Evolutionary conservation across 768 basidiomycete species (phyloP).

Genomic region (Rhizopogon vesiculosus): DNA sequence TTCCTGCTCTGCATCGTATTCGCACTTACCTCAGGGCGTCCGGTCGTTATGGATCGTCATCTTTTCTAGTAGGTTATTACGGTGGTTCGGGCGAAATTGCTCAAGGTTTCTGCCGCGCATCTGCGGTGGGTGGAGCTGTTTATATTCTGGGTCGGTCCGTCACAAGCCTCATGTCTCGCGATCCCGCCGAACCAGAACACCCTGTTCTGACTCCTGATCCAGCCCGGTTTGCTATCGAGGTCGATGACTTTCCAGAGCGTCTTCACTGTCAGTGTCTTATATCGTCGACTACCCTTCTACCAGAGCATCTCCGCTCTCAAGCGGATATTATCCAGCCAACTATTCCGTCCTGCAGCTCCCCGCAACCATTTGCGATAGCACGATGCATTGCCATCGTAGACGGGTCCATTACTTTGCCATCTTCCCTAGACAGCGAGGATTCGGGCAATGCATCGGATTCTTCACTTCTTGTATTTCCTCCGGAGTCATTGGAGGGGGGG

Average conservation of each 20-base stretch:
- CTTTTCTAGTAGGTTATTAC: constrained; percentile 93
- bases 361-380: constrained; percentile 27
- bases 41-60: constrained; percentile 82
- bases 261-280: constrained; percentile 54
- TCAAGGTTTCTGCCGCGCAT: constrained; percentile 85
- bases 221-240: constrained; percentile 36
- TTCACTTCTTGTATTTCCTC: constrained; percentile 71
- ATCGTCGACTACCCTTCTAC: constrained; percentile 37
- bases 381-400: constrained; percentile 51
- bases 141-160: constrained; percentile 61
- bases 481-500: constrained; percentile 44
- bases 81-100: constrained; percentile 90
- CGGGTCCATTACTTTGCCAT: constrained; percentile 27
- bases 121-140: constrained; percentile 75
- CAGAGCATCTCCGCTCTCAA: constrained; percentile 19
- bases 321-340: constrained; percentile 14
- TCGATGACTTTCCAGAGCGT: constrained; percentile 59
- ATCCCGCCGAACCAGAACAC: constrained; percentile 17
- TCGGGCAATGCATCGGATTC: constrained; percentile 43
- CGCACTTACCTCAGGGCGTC: constrained; percentile 70
- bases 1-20: constrained; percentile 64
- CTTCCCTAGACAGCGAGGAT: constrained; percentile 18
- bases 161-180: constrained; percentile 26
- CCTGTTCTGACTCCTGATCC: not conserved
- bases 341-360: not conserved